phyloP scores from a whole-genome alignment of 106 monocot genomes.

The Apostasia ramifera region DNA sequence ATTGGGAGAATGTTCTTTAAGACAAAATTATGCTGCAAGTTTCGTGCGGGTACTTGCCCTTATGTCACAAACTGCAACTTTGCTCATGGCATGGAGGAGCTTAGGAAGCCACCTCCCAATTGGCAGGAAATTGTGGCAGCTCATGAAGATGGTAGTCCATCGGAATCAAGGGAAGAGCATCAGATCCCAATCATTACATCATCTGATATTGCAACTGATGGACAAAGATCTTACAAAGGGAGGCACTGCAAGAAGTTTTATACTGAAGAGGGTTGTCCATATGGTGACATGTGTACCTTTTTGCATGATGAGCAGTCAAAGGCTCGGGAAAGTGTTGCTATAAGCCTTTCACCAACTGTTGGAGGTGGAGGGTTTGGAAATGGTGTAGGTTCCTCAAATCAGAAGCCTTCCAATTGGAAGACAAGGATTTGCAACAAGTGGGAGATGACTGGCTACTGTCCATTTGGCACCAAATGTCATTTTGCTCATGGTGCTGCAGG shows the following conservation, averaged over 20 bases:
- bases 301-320: slow-evolving; percentile 89
- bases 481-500: slow-evolving; percentile 95
- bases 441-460: slow-evolving; percentile 96
- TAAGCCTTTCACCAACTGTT: slow-evolving; percentile 63
- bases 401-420: slow-evolving; percentile 98
- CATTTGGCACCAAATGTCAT: slow-evolving; percentile 97
- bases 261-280: slow-evolving; percentile 90
- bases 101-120: slow-evolving; percentile 84
- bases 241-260: slow-evolving; percentile 92
- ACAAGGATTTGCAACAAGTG: slow-evolving; percentile 99
- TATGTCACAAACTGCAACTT: slow-evolving; percentile 95
- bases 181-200: slow-evolving; percentile 71
- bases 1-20: slow-evolving; percentile 98
- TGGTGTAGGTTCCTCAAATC: slow-evolving; percentile 23
- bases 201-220: slow-evolving; percentile 23
- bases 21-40: slow-evolving; percentile 97
- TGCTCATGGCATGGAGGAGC: slow-evolving; percentile 93
- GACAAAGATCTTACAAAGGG: slow-evolving; percentile 68
- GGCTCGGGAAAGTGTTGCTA: slow-evolving; percentile 85
- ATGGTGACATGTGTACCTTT: slow-evolving; percentile 85
- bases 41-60: slow-evolving; percentile 83
- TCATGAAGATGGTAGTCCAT: slow-evolving; percentile 29
- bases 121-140: slow-evolving; percentile 96
- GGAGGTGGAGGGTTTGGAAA: slow-evolving; percentile 30
- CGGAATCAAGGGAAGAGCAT: slow-evolving; percentile 70